Evolutionary conservation across 768 basidiomycete species (phyloP), one percentile per base, ranked within the genome.

Genomic region (Hygrophorus pudorinus): DNA sequence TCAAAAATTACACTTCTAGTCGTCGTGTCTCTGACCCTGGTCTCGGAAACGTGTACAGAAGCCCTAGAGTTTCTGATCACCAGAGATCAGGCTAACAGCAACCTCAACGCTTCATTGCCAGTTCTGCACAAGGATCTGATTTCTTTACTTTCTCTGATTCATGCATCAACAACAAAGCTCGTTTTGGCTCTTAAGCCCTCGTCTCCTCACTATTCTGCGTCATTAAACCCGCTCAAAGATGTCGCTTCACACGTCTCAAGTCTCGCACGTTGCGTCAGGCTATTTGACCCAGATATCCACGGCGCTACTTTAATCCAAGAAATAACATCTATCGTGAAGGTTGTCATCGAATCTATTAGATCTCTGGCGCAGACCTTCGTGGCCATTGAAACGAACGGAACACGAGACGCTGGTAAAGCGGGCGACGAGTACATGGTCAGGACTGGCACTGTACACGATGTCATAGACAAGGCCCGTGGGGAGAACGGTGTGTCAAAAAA

Each of bases 171-270:
- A 4, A 84, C 81, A 14, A 84, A 80, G 53, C 57, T 82, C 18
- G 66, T 83, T 3, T 69, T 86, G 28, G 66, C 73, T 1, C 66
- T 83, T 41, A 83, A 79, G 34, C 78, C 81, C 4, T 59, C 74
- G 3, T 63, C 68, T 0, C 76, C 76, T 1, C 63, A 76, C 4
- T 71, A 75, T 53, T 54, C 65, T 2, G 74, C 80, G 1, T 64
- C 77, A 10, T 52, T 74, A 10, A 49, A 66, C 6, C 67, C 79
- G 17, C 65, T 81, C 43, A 71, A 63, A 44, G 79, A 81, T 48
- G 63, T 80, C 33, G 60, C 71, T 3, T 61, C 66, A 20, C 69
- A 75, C 44, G 55, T 72, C 37, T 60, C 71, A 9, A 70, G 73
- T 0, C 61, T 81, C 36, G 62, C 69, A 0, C 75, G 77, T 51